Conservation (phyloP, 192 early-diverging fungal genomes). For the Coemansia sp. region DNA sequence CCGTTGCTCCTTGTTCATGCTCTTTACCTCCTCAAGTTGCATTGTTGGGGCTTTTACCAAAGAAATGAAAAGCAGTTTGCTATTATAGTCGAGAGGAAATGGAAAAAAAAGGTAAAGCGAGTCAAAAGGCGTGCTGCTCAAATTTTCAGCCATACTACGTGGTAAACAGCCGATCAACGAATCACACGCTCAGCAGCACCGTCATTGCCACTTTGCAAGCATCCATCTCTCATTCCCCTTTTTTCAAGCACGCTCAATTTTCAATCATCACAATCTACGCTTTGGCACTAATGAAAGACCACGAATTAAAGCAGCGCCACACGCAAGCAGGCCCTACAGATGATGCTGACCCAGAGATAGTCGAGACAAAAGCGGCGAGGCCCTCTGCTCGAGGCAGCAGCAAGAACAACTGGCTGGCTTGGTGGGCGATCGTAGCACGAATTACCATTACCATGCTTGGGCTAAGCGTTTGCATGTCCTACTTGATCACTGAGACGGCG, state of each 20-base stretch:
- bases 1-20: constrained; percentile 89
- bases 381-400: neutral
- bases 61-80: neutral
- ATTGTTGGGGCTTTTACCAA: constrained; percentile 50
- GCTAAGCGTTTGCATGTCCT: constrained; percentile 54
- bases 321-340: neutral
- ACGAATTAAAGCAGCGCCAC: constrained; percentile 29
- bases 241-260: too few relatives aligned
- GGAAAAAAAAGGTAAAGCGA: neutral
- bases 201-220: too few relatives aligned
- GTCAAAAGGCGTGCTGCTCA: neutral
- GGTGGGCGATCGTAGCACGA: constrained; percentile 46
- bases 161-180: neutral
- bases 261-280: neutral
- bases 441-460: constrained; percentile 28
- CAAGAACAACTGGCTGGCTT: constrained; percentile 11
- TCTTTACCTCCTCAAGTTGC: constrained; percentile 91
- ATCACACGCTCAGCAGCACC: neutral
- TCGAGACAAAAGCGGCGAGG: neutral
- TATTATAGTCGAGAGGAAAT: neutral
- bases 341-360: neutral
- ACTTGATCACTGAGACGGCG: constrained; percentile 73
- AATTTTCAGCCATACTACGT: neutral
- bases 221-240: too few relatives aligned
- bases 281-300: constrained; percentile 5